Evolutionary conservation across 1,284 basidiomycete genomes (phyloP).

Genomic region (Agroathelia rolfsii): DNA sequence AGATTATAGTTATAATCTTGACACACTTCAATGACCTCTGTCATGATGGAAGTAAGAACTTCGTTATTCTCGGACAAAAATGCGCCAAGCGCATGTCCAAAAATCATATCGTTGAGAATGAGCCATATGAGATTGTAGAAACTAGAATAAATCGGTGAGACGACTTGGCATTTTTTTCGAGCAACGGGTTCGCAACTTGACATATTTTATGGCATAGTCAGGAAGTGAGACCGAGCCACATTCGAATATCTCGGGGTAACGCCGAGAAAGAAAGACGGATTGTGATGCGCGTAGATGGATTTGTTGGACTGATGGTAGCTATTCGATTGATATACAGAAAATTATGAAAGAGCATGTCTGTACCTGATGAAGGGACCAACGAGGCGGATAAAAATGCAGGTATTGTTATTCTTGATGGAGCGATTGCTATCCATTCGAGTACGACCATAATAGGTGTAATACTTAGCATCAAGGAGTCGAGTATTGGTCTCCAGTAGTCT

Average conservation of each 20-base stretch:
- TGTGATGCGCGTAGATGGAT: not conserved
- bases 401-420: not conserved
- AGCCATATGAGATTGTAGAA: slow-evolving; percentile 92
- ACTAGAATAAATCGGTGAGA: slow-evolving; percentile 28
- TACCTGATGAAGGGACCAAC: not conserved
- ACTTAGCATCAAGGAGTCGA: too few relatives aligned
- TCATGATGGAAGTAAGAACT: slow-evolving; percentile 29
- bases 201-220: slow-evolving; percentile 33
- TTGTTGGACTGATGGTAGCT: slow-evolving; percentile 12
- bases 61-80: slow-evolving; percentile 58
- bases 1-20: not conserved
- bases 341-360: too few relatives aligned
- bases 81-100: slow-evolving; percentile 63
- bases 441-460: slow-evolving; percentile 7
- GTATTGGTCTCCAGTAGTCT: too few relatives aligned
- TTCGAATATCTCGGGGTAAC: slow-evolving; percentile 9
- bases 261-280: slow-evolving; percentile 1
- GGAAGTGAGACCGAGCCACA: too few relatives aligned
- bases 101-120: slow-evolving; percentile 80
- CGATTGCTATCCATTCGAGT: slow-evolving; percentile 23
- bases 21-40: slow-evolving; percentile 32
- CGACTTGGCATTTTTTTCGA: slow-evolving; percentile 3
- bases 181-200: slow-evolving; percentile 33
- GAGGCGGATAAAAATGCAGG: not conserved
- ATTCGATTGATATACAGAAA: slow-evolving; percentile 6